Percentiles rank a stretch among this genome's conserved stretches.
Conservation (phyloP, 805 yeast species). For the Kuraishia hungarica region DNA sequence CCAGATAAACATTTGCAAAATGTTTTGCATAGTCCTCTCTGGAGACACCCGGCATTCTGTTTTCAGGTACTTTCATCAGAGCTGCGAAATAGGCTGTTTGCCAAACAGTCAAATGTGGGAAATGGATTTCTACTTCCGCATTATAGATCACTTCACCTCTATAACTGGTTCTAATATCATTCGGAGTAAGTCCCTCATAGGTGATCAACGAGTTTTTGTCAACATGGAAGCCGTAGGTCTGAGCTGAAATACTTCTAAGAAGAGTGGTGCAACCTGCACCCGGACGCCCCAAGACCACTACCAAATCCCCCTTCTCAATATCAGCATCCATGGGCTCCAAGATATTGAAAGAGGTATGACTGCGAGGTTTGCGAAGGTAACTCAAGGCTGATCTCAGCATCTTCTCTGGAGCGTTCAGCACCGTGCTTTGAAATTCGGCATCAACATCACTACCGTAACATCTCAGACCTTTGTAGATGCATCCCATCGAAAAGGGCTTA, state of each 20-base stretch:
- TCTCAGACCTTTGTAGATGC: slow-evolving; percentile 48
- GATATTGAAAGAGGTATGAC: slow-evolving; percentile 27
- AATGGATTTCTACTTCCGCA: slow-evolving; percentile 57
- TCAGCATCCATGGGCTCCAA: slow-evolving; percentile 48
- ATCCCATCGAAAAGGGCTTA: slow-evolving; percentile 46
- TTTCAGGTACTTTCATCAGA: slow-evolving; percentile 44
- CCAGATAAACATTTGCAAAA: slow-evolving; percentile 42
- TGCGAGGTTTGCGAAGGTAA: slow-evolving; percentile 5
- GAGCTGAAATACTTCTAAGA: slow-evolving; percentile 45
- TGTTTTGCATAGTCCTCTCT: slow-evolving; percentile 41
- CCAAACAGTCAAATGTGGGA: slow-evolving; percentile 56
- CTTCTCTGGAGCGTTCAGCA: slow-evolving; percentile 31
- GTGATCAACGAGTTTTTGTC: slow-evolving; percentile 35
- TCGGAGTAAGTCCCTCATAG: slow-evolving; percentile 38
- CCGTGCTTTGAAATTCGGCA: slow-evolving; percentile 60
- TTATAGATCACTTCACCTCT: slow-evolving; percentile 59
- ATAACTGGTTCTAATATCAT: slow-evolving; percentile 35
- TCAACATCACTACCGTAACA: slow-evolving; percentile 54
- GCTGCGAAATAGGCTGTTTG: slow-evolving; percentile 52
- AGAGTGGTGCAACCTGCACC: slow-evolving; percentile 56
- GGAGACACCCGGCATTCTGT: slow-evolving; percentile 41
- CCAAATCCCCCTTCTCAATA: slow-evolving; percentile 11
- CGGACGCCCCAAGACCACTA: slow-evolving; percentile 31
- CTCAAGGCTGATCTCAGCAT: slow-evolving; percentile 8
- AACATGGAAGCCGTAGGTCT: slow-evolving; percentile 47